Evolutionary conservation across 306 rosid genomes (phyloP).

Genomic region (Vigna radiata): DNA sequence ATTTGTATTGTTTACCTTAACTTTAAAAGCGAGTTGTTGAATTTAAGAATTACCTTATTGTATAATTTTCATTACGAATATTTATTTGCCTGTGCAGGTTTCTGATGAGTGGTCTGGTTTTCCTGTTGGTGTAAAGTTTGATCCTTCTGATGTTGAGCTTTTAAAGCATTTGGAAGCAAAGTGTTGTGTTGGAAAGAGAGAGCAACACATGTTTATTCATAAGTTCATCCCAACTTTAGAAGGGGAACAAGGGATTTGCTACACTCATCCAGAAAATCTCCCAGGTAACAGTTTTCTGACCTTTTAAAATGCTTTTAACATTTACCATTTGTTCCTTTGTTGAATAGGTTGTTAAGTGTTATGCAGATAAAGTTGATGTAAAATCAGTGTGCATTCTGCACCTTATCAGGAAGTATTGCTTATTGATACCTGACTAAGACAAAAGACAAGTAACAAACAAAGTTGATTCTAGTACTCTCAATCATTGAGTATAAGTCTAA

Average conservation of each 20-base stretch:
- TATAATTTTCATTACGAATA: background rate
- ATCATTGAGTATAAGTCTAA: background rate
- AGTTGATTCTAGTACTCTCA: background rate
- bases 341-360: background rate
- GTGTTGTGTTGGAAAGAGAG: slow-evolving; percentile 59
- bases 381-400: background rate
- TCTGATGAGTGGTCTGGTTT: slow-evolving; percentile 81
- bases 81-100: slow-evolving; percentile 58
- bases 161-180: slow-evolving; percentile 76
- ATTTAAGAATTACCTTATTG: background rate
- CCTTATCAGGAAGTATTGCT: background rate
- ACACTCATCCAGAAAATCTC: slow-evolving; percentile 82
- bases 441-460: background rate
- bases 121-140: slow-evolving; percentile 88
- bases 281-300: slow-evolving; percentile 61
- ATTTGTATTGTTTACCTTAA: background rate
- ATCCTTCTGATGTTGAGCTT: slow-evolving; percentile 76
- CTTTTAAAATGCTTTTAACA: slow-evolving; percentile 8
- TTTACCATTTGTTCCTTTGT: background rate
- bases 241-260: slow-evolving; percentile 72
- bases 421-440: background rate
- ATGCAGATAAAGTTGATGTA: background rate
- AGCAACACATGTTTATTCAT: slow-evolving; percentile 61
- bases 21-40: background rate
- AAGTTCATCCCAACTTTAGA: slow-evolving; percentile 85